Evolutionary conservation across 306 rosid genomes (phyloP).

Genomic region (Dicorynia guianensis): DNA sequence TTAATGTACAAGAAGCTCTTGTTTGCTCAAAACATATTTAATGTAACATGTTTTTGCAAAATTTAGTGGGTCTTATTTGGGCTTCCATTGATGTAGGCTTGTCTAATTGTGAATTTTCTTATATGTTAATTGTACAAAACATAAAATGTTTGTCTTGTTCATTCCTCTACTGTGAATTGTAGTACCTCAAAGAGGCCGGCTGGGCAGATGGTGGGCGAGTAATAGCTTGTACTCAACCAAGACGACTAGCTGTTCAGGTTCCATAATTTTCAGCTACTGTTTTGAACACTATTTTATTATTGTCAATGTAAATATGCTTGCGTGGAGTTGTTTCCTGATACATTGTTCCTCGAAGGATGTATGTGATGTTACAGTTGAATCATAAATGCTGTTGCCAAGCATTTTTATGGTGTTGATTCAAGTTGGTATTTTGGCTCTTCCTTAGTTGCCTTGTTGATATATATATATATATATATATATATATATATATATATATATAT

Average conservation of each 20-base stretch:
- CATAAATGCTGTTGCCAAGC: too few species aligned
- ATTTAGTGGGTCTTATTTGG: not conserved
- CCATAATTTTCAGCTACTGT: conserved; percentile 1
- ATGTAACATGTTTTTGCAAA: too few species aligned
- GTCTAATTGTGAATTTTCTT: not conserved
- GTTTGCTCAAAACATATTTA: not conserved
- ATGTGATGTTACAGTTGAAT: too few species aligned
- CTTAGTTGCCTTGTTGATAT: not conserved
- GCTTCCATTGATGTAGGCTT: too few species aligned
- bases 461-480: too few species aligned
- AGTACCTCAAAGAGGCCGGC: conserved; percentile 90
- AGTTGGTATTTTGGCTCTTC: not conserved
- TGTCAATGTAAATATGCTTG: not conserved
- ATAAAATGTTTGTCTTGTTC: not conserved
- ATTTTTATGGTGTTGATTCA: not conserved
- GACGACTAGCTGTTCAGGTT: conserved; percentile 95
- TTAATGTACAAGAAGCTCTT: not conserved
- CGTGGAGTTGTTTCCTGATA: not conserved
- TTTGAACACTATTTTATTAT: not conserved
- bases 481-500: too few species aligned
- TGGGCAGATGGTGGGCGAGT: conserved; percentile 92
- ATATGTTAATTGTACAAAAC: not conserved
- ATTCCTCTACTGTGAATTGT: conserved; percentile 29
- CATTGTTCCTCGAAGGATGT: not conserved
- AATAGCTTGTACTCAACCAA: conserved; percentile 92